These are phyloP conservation scores for Hebeloma cylindrosporum DNA, from an alignment of 768 basidiomycete genomes.

Conservation along the genomic window DNA sequence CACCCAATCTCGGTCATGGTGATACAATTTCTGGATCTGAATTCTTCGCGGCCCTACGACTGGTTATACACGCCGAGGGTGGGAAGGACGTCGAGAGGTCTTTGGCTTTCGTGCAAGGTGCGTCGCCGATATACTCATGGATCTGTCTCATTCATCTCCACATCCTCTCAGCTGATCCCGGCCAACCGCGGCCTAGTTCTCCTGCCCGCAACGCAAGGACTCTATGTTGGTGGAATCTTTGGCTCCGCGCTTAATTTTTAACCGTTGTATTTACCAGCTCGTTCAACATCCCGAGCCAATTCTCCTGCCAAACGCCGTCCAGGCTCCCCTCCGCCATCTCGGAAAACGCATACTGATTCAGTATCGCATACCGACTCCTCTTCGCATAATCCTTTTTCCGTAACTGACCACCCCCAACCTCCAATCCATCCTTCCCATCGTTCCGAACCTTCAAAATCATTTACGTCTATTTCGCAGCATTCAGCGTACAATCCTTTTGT, in stretches of 20 bases:
- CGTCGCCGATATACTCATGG: slow-evolving; percentile 19
- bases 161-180: not conserved
- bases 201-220: not conserved
- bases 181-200: not conserved
- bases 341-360: slow-evolving; percentile 6
- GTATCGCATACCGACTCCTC: slow-evolving; percentile 4
- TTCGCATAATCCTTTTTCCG: slow-evolving; percentile 16
- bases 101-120: slow-evolving; percentile 78
- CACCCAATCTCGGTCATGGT: slow-evolving; percentile 48
- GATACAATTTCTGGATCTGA: slow-evolving; percentile 66
- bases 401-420: slow-evolving; percentile 21
- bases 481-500: slow-evolving; percentile 43
- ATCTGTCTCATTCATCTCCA: slow-evolving; percentile 3
- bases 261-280: slow-evolving; percentile 7
- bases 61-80: slow-evolving; percentile 59
- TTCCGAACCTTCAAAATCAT: slow-evolving; percentile 19
- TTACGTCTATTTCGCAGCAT: slow-evolving; percentile 1
- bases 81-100: slow-evolving; percentile 63
- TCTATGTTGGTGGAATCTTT: not conserved
- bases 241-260: not conserved
- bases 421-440: slow-evolving; percentile 29
- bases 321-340: slow-evolving; percentile 20
- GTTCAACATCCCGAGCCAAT: slow-evolving; percentile 18
- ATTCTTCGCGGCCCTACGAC: slow-evolving; percentile 73
- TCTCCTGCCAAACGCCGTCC: slow-evolving; percentile 25